Evolutionary conservation across 768 basidiomycete species (phyloP).

Genomic region (Cubamyces sp.): DNA sequence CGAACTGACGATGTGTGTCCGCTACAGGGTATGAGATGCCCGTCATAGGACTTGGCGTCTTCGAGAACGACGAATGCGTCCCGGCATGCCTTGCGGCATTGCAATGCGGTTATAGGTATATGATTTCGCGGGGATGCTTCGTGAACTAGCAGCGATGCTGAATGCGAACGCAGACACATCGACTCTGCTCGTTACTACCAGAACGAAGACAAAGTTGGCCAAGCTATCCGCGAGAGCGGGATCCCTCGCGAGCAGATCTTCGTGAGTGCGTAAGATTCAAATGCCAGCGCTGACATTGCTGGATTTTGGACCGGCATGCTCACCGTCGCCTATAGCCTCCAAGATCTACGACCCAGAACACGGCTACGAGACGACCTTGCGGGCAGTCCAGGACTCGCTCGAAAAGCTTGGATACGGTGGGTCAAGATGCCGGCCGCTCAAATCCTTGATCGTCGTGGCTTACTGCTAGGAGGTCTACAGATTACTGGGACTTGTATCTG

Average conservation of each 20-base stretch:
- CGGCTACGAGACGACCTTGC: slow-evolving; percentile 35
- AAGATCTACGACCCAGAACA: slow-evolving; percentile 60
- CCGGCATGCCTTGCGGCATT: slow-evolving; percentile 62
- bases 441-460: background rate
- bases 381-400: slow-evolving; percentile 34
- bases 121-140: background rate
- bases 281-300: background rate
- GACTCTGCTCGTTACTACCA: slow-evolving; percentile 74
- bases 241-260: slow-evolving; percentile 62
- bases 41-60: slow-evolving; percentile 71
- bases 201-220: slow-evolving; percentile 65
- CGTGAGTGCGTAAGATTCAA: slow-evolving; percentile 53
- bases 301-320: background rate
- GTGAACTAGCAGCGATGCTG: background rate
- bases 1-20: slow-evolving; percentile 44
- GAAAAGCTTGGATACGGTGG: slow-evolving; percentile 35
- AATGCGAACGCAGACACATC: slow-evolving; percentile 53
- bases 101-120: slow-evolving; percentile 56
- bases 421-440: slow-evolving; percentile 18
- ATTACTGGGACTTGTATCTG: slow-evolving; percentile 53
- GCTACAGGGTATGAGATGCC: slow-evolving; percentile 64
- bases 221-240: slow-evolving; percentile 58
- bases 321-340: slow-evolving; percentile 49
- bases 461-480: slow-evolving; percentile 26
- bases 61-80: slow-evolving; percentile 61